Evolutionary conservation across 176 grass and related monocot species (phyloP).

Genomic region (Phragmites australis): DNA sequence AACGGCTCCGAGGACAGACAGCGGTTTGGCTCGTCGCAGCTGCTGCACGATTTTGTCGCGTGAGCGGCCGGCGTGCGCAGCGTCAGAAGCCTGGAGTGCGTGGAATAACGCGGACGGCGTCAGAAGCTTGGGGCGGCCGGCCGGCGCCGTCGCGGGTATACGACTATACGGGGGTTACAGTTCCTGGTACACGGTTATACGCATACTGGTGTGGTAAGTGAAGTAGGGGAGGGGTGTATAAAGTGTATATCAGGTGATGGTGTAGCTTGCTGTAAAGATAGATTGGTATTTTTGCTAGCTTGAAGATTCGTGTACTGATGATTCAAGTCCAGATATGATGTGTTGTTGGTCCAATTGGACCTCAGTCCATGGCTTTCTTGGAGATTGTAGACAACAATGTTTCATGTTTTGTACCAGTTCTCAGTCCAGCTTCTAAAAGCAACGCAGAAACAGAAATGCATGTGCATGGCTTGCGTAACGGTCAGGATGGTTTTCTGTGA

Average conservation of each 20-base stretch:
- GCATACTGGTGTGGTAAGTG: slow-evolving; percentile 34
- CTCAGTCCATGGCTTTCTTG: slow-evolving; percentile 8
- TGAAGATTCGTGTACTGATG: slow-evolving; percentile 45
- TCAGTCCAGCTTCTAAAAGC: slow-evolving; percentile 1
- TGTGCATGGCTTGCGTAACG: background rate
- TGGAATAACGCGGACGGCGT: slow-evolving; percentile 45
- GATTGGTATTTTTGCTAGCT: slow-evolving; percentile 65
- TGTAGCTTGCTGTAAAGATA: slow-evolving; percentile 74
- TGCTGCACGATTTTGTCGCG: slow-evolving; percentile 90
- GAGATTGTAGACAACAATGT: background rate
- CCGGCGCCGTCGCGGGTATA: slow-evolving; percentile 33
- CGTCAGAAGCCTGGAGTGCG: no score
- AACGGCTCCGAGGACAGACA: slow-evolving; percentile 61
- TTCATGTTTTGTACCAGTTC: slow-evolving; percentile 6
- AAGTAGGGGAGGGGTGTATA: slow-evolving; percentile 39
- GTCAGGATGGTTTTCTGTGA: background rate
- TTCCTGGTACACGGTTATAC: slow-evolving; percentile 43
- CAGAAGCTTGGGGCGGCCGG: slow-evolving; percentile 47
- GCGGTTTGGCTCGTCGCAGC: slow-evolving; percentile 71
- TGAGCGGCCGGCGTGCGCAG: slow-evolving; percentile 18
- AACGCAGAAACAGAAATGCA: background rate
- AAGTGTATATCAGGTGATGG: slow-evolving; percentile 44
- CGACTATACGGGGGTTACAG: slow-evolving; percentile 30
- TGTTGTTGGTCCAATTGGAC: slow-evolving; percentile 38
- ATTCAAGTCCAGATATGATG: slow-evolving; percentile 30